Evolutionary conservation across 2,329 filamentous ascomycete species (phyloP).

Genomic region (Fusarium anguioides): DNA sequence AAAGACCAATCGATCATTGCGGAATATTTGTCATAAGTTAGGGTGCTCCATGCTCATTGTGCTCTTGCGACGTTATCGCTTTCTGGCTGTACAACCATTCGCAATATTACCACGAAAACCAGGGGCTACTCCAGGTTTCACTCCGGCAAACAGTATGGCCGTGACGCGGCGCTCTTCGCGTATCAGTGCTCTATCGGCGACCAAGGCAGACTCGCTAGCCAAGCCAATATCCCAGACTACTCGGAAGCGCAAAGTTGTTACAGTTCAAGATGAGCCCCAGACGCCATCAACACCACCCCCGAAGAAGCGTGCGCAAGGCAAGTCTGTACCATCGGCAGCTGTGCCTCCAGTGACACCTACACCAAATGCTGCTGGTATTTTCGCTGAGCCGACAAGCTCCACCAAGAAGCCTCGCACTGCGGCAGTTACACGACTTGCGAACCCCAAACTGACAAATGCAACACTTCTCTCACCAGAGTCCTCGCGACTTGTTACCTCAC

Average conservation of each 20-base stretch:
- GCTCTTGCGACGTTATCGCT: constrained; percentile 7
- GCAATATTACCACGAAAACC: not conserved
- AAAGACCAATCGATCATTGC: not conserved
- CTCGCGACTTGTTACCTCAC: constrained; percentile 68
- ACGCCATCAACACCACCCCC: constrained; percentile 48
- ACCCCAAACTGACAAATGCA: constrained; percentile 75
- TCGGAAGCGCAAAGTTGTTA: constrained; percentile 52
- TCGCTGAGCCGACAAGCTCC: constrained; percentile 48
- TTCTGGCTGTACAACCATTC: constrained; percentile 17
- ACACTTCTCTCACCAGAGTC: constrained; percentile 77
- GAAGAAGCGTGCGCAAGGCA: constrained; percentile 47
- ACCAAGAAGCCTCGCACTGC: constrained; percentile 54
- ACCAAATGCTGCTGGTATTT: constrained; percentile 56
- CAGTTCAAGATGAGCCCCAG: constrained; percentile 36
- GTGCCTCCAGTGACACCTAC: constrained; percentile 60
- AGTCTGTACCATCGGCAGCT: constrained; percentile 30
- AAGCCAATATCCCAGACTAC: constrained; percentile 36
- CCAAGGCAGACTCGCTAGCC: constrained; percentile 28
- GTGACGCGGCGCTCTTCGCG: constrained; percentile 55
- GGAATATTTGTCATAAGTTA: not conserved
- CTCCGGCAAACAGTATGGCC: constrained; percentile 44
- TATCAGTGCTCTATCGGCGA: constrained; percentile 48
- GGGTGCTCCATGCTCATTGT: constrained; percentile 26
- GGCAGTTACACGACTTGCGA: constrained; percentile 66
- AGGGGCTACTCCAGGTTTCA: constrained; percentile 15